phyloP scores from a whole-genome alignment of 192 early-diverging fungal genomes.

The Gamsiella multidivaricata region DNA sequence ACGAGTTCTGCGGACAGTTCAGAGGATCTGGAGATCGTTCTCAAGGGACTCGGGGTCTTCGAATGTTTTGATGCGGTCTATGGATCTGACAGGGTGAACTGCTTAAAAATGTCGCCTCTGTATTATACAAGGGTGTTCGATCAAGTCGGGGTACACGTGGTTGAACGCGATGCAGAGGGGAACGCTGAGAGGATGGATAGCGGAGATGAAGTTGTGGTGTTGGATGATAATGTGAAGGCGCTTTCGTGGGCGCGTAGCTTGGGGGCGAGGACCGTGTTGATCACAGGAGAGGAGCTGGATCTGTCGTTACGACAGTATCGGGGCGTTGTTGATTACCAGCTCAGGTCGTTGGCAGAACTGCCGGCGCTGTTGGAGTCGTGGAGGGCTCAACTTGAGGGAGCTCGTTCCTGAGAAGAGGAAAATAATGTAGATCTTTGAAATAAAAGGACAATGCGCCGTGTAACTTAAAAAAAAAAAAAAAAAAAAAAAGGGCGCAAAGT shows the following conservation, averaged over 20 bases:
- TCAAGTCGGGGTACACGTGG: conserved; percentile 10
- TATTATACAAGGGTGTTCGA: conserved; percentile 32
- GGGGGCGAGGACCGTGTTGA: conserved; percentile 42
- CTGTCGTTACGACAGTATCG: conserved; percentile 12
- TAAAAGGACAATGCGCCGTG: too few species aligned
- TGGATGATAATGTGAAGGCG: conserved; percentile 44
- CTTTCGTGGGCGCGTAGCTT: conserved; percentile 23
- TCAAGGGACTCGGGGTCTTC: conserved; percentile 22
- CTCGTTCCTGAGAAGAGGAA: neutral
- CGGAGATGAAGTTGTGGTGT: conserved; percentile 32
- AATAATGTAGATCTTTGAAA: neutral
- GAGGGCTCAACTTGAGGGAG: conserved; percentile 16
- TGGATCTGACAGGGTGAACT: conserved; percentile 38
- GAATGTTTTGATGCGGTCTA: conserved; percentile 35
- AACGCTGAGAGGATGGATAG: neutral
- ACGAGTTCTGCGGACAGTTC: conserved; percentile 36
- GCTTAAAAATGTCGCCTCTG: conserved; percentile 24
- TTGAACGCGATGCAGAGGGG: neutral
- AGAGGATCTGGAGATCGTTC: conserved; percentile 30
- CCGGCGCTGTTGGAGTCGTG: conserved; percentile 34
- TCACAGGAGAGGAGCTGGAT: conserved; percentile 19
- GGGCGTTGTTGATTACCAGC: conserved; percentile 32
- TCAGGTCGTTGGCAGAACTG: conserved; percentile 24
- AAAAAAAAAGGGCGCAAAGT: neutral
- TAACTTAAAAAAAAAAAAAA: neutral